Conservation (phyloP, 352 stramenopile genomes). For the Phytophthora pinifolia region DNA sequence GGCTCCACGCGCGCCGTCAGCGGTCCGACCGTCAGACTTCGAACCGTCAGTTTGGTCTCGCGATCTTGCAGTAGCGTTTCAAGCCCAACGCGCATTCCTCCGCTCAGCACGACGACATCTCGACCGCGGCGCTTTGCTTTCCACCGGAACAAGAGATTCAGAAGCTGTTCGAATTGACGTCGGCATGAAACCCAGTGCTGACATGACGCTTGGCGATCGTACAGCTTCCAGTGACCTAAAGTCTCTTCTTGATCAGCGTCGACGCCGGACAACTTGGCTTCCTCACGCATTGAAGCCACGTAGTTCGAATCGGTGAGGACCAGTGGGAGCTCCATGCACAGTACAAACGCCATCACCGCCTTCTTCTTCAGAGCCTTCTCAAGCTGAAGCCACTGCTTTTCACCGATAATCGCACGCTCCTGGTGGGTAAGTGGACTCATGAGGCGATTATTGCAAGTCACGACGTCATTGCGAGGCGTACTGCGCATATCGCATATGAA, state of each 20-base stretch:
- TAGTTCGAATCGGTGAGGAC: constrained; percentile 54
- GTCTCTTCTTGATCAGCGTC: constrained; percentile 19
- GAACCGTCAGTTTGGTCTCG: constrained; percentile 45
- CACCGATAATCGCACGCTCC: constrained; percentile 61
- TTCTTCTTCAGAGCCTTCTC: constrained; percentile 75
- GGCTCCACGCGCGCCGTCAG: constrained; percentile 53
- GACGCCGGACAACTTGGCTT: constrained; percentile 3
- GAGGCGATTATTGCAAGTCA: constrained; percentile 72
- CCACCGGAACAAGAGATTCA: constrained; percentile 74
- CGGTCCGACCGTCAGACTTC: constrained; percentile 61
- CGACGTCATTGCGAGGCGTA: constrained; percentile 31
- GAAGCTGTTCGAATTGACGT: constrained; percentile 64
- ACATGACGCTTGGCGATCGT: constrained; percentile 48
- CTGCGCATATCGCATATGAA: constrained; percentile 69
- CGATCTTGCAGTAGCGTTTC: constrained; percentile 64
- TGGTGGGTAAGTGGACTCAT: constrained; percentile 42
- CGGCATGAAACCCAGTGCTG: constrained; percentile 77
- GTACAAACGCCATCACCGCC: constrained; percentile 49
- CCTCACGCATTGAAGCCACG: constrained; percentile 49
- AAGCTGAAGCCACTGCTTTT: constrained; percentile 66
- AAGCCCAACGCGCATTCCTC: constrained; percentile 57
- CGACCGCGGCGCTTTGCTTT: constrained; percentile 69
- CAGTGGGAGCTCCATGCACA: constrained; percentile 70
- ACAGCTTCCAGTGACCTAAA: constrained; percentile 43
- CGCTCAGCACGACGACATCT: constrained; percentile 71